Base-by-base conservation (phyloP, 1,284 basidiomycete species). In the Sparassis latifolia region DNA sequence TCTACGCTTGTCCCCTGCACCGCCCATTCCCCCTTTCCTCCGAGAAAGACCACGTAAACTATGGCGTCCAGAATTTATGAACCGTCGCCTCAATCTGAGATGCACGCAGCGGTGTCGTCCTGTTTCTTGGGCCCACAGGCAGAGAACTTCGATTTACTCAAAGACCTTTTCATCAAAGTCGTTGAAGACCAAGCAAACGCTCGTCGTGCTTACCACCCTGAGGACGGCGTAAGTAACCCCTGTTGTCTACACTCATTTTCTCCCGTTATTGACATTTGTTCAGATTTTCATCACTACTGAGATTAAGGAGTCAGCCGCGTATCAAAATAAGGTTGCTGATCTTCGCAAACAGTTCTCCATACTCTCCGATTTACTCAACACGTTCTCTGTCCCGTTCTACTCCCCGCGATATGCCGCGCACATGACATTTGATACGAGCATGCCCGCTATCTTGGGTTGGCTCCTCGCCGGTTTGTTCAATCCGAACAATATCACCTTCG, bases 401-500 rank as follows among this genome's bases (percentile, higher is more conserved):
- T 70, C 67, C 12, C 71, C 70, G 28, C 69, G 74, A 10, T 76
- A 75, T 54, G 64, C 58, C 44, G 73, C 63, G 0, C 73, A 75
- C 56, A 75, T 75, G 73, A 56, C 46, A 29, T 62, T 66, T 40
- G 70, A 73, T 38, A 64, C 55, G n/a, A 64, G 63, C 20, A 54
- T 75, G 44, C 73, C 74, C 0, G 67, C 64, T 1, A 68, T 69
- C 9, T 53, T 71, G 10, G 74, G 72, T 2, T 75, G 68, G 51
- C 48, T 75, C 10, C 48, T 62, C 6, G 63, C 68, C 0, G 62
- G 72, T 55, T 55, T 75, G 38, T 69, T 64, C 56, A 76, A 76
- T 51, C 71, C 66, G 6, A 76, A 76, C 61, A 75, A 76, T 54
- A 66, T 76, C 44, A 66, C 73, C 0, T 59, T 65, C 20, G 73